These are phyloP conservation scores for Chamaecyparis obtusa DNA, from an alignment of 75 land plant species.

Conservation along the genomic window DNA sequence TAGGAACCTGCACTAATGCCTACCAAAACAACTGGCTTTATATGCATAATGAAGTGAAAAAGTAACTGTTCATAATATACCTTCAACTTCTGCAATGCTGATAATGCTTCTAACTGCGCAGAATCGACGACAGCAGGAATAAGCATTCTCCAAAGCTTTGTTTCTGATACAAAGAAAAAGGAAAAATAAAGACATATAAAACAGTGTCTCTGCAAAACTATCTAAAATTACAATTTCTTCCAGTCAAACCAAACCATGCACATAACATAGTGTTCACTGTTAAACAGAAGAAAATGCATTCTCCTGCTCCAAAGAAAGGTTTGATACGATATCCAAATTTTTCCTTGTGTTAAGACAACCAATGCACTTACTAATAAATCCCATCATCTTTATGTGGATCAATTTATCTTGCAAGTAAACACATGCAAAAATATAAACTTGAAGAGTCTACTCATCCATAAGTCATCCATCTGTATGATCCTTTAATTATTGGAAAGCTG, in stretches of 20 bases:
- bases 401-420: neutral
- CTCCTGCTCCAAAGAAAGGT: neutral
- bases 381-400: neutral
- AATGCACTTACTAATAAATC: neutral
- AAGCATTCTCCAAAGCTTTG: neutral
- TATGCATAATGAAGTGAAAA: neutral
- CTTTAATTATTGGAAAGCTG: neutral
- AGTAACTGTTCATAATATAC: neutral
- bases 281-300: neutral
- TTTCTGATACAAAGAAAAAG: neutral
- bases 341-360: neutral
- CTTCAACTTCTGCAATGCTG: constrained; percentile 9
- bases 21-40: neutral
- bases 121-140: constrained; percentile 10
- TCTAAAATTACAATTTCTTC: neutral
- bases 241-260: neutral
- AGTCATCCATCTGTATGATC: neutral
- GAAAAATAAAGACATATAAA: neutral
- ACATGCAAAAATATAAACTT: neutral
- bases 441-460: neutral
- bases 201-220: neutral
- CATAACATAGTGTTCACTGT: neutral
- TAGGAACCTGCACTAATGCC: neutral
- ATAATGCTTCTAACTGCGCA: constrained; percentile 8
- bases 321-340: neutral